A percentile compares a stretch with the other conserved stretches of the same genome.
phyloP scores from a whole-genome alignment of 331 rosid genomes.

The Pyrus hybrid region DNA sequence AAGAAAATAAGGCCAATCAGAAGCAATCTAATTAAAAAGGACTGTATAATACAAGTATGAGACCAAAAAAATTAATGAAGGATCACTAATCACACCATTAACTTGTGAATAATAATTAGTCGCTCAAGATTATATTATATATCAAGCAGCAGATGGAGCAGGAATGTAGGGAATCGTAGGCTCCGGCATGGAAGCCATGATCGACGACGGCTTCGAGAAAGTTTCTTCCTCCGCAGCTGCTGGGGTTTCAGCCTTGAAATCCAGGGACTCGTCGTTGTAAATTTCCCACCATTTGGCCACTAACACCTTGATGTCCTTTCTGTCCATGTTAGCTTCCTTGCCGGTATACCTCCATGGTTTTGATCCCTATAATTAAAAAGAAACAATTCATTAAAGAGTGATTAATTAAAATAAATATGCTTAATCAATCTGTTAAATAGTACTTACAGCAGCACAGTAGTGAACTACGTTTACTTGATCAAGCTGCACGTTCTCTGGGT shows the following conservation, averaged over 20 bases:
- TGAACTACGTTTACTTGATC: constrained; percentile 48
- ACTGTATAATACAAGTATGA: not conserved
- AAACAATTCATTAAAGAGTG: not conserved
- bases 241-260: constrained; percentile 29
- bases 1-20: constrained; percentile 2
- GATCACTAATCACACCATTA: constrained; percentile 3
- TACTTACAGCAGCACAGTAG: constrained; percentile 58
- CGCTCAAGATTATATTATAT: too few species aligned
- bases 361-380: constrained; percentile 32
- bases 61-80: not conserved
- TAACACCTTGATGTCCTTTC: constrained; percentile 46
- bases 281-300: constrained; percentile 62
- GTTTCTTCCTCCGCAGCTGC: constrained; percentile 13
- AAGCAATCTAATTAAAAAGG: not conserved
- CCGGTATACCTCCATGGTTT: constrained; percentile 63
- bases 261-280: constrained; percentile 47
- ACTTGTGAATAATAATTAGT: not conserved
- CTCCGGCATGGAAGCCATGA: constrained; percentile 51
- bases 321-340: constrained; percentile 50
- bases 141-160: constrained; percentile 59
- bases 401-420: not conserved
- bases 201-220: constrained; percentile 24
- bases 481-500: constrained; percentile 51
- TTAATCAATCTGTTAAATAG: not conserved
- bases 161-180: constrained; percentile 32